Evolutionary conservation across 805 yeast species (phyloP), one percentile per base, ranked within the genome.

Genomic region (Lachancea thermotolerans): DNA sequence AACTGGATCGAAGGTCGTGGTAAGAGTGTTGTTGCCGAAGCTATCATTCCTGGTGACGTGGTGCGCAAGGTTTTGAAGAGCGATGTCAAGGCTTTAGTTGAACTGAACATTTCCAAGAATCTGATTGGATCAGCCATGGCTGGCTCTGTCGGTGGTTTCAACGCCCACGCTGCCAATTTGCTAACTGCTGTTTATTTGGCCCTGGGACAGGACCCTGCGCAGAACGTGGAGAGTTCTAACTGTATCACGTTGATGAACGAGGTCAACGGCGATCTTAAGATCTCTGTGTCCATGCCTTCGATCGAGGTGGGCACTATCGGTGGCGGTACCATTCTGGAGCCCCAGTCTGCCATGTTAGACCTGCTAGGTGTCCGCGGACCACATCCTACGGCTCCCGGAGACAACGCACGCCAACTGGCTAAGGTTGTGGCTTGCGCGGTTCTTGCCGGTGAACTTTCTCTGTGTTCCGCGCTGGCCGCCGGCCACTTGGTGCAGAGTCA

Each of bases 1-100:
- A 93, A 93, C 71, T 93, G 99, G 99, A 89, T 91, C 57, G 98
- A 93, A 68, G 99, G 99, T 41, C 84, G 99, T 70, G 99, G 99
- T 62, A 93, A 93, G 69, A 82, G 95, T 63, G 87, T 93, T 56
- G 98, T 93, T 51, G 98, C 98, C 16, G 96, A 91, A 64, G 96
- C 97, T 11, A 77, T 82, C 41, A 77, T 93, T 55, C 98, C 98
- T 12, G 81, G 77, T 25, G 84, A 80, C 25, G 80, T 82, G 47
- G 98, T 93, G 44, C 67, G 72, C 48, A 80, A 79, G 50, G 96
- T 93, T 16, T 73, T 93, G 57, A 93, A 93, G 67, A 85, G 96
- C 35, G 91, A 85, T 53, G 98, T 91, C 42, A 88, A 84, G 56
- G 93, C 96, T 0, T 72, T 93, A 49, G 96, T 91, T 31, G 91